These are phyloP conservation scores for Rhynchosporium secalis DNA, from an alignment of 2,329 filamentous ascomycete genomes.

Conservation along the genomic window DNA sequence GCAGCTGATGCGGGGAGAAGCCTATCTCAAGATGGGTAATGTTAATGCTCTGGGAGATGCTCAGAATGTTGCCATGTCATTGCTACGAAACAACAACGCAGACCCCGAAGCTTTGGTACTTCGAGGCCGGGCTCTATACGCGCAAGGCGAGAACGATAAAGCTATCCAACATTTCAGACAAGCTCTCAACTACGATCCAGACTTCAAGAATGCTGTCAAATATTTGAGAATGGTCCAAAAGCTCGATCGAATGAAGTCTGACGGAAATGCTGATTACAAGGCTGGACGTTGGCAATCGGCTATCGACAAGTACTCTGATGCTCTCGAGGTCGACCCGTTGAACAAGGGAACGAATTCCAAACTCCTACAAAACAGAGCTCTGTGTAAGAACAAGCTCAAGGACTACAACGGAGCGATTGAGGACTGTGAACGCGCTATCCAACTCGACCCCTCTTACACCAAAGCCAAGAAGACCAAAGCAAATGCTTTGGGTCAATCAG, in stretches of 20 bases:
- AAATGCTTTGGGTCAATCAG: constrained; percentile 80
- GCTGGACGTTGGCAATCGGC: constrained; percentile 75
- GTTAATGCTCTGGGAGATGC: constrained; percentile 87
- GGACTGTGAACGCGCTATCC: constrained; percentile 83
- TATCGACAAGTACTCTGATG: constrained; percentile 79
- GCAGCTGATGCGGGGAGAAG: constrained; percentile 89
- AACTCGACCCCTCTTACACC: constrained; percentile 78
- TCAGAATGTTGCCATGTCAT: constrained; percentile 85
- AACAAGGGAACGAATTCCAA: constrained; percentile 96
- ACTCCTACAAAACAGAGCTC: constrained; percentile 87
- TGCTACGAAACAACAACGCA: constrained; percentile 82
- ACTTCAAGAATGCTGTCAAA: constrained; percentile 85
- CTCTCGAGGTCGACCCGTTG: constrained; percentile 78
- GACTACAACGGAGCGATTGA: constrained; percentile 77
- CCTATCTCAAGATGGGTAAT: constrained; percentile 89
- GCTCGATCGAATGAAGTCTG: constrained; percentile 88
- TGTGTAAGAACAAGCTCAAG: constrained; percentile 82
- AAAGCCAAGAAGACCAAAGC: constrained; percentile 95
- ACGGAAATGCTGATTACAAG: constrained; percentile 91
- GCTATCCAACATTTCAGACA: constrained; percentile 90
- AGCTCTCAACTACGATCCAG: constrained; percentile 86
- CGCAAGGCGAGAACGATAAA: constrained; percentile 92
- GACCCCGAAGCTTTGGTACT: constrained; percentile 94
- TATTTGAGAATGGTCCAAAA: constrained; percentile 89
- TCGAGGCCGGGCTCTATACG: constrained; percentile 82